Evolutionary conservation across 306 rosid genomes (phyloP).

Genomic region (Prosopis cineraria): DNA sequence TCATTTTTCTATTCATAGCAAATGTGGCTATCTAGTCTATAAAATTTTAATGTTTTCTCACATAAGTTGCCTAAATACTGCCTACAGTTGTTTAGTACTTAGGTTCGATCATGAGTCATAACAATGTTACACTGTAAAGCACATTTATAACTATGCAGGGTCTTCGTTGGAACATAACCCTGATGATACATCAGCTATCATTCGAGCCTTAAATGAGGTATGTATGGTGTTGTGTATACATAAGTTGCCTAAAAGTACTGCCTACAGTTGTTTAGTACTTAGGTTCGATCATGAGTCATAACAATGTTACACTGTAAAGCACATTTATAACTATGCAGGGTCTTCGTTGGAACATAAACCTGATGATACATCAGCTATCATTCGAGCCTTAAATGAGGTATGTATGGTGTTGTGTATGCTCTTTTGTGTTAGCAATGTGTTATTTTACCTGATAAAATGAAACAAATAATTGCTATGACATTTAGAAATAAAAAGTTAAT

Average conservation of each 20-base stretch:
- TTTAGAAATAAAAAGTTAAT: conserved; percentile 13
- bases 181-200: conserved; percentile 64
- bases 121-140: conserved; percentile 3
- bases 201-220: conserved; percentile 79
- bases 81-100: neutral
- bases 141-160: conserved; percentile 51
- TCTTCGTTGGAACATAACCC: conserved; percentile 70
- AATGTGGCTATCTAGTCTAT: conserved; percentile 21
- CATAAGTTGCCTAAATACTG: conserved; percentile 20
- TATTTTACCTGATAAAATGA: conserved; percentile 15
- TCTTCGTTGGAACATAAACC: conserved; percentile 70
- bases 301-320: conserved; percentile 3
- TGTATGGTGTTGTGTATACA: neutral
- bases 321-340: conserved; percentile 51
- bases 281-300: conserved; percentile 18
- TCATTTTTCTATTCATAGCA: neutral
- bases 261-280: neutral
- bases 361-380: conserved; percentile 64
- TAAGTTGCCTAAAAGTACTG: conserved; percentile 21
- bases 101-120: conserved; percentile 18
- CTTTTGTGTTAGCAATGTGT: neutral
- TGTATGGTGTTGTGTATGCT: neutral
- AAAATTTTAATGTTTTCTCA: neutral
- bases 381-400: conserved; percentile 79
- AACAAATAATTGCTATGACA: conserved; percentile 5